Base-by-base conservation (phyloP, 2,329 filamentous ascomycete genomes). In the Paraphaeosphaeria sporulosa region DNA sequence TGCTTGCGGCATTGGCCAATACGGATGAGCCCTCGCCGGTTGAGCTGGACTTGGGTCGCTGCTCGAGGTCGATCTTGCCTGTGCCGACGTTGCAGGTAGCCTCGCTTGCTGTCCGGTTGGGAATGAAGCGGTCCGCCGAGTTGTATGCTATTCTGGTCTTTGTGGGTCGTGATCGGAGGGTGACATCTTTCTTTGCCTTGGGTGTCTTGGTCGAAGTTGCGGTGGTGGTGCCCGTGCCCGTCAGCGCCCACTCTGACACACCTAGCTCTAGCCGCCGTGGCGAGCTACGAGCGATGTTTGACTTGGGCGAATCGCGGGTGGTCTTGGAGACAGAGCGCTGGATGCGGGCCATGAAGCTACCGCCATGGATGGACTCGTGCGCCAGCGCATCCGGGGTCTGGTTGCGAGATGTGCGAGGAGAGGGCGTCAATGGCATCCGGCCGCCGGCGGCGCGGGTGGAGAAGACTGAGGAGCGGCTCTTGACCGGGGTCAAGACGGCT, bases 401-500 rank as follows among this genome's bases (percentile, higher is more conserved):
- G 59, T 89, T 86, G 52, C 82, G 83, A 62, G 79, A 79, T 38
- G 84, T 83, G 25, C 89, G 87, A 60, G 95, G 95, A 59, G 94
- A 98, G 34, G 95, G 94, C 4, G 94, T 97, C 76, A 99, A 83
- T 71, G 95, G 94, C 85, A 96, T 94, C 64, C 95, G 92, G 78
- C 94, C 93, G 82, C 94, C 94, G 79, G 94, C 95, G 77, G 94
- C 95, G 78, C 93, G 93, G 70, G 92, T 88, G 69, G 90, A 93
- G 84, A 98, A 97, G 73, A 97, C 87, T 61, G 93, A 93, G 81
- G 91, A 89, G 80, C 97, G 94, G 86, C 92, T 95, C 86, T 97
- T 98, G 78, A 95, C 85, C 62, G 95, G 95, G 63, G 95, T 98
- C 73, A 93, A 91, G 80, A 97, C 88, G 76, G 87, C 83, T 79